These are phyloP conservation scores for Pseudoturritis turrita DNA, from an alignment of 345 rosid genomes.

Conservation along the genomic window DNA sequence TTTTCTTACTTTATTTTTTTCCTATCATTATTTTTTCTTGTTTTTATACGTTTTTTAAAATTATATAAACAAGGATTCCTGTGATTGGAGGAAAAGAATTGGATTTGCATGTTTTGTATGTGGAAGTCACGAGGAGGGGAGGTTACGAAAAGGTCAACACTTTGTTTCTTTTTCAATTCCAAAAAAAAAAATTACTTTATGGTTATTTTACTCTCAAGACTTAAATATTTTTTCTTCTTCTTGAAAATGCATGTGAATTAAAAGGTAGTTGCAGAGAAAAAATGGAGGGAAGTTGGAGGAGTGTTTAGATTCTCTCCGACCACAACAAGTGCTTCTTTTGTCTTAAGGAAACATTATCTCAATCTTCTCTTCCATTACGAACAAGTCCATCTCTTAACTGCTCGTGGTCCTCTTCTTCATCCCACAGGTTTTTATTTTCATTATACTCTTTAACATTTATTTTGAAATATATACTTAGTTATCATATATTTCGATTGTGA, in stretches of 20 bases:
- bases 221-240: not conserved
- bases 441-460: not conserved
- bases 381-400: conserved; percentile 73
- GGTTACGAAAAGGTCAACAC: conserved; percentile 79
- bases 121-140: conserved; percentile 78
- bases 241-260: conserved; percentile 15
- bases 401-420: conserved; percentile 53
- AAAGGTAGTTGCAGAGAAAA: conserved; percentile 93
- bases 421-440: conserved; percentile 43
- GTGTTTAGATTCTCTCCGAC: conserved; percentile 84
- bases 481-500: not conserved
- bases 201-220: not conserved
- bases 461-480: too few relatives aligned
- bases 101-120: conserved; percentile 84
- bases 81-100: conserved; percentile 98
- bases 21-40: not conserved
- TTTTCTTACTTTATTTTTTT: not conserved
- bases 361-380: conserved; percentile 84
- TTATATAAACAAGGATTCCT: conserved; percentile 62
- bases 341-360: conserved; percentile 78
- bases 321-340: conserved; percentile 96
- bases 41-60: not conserved
- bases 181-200: not conserved
- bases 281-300: conserved; percentile 98
- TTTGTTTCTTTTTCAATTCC: not conserved